Evolutionary conservation across 306 rosid species (phyloP), one percentile per base, ranked within the genome.

Genomic region (Trifolium subterraneum): DNA sequence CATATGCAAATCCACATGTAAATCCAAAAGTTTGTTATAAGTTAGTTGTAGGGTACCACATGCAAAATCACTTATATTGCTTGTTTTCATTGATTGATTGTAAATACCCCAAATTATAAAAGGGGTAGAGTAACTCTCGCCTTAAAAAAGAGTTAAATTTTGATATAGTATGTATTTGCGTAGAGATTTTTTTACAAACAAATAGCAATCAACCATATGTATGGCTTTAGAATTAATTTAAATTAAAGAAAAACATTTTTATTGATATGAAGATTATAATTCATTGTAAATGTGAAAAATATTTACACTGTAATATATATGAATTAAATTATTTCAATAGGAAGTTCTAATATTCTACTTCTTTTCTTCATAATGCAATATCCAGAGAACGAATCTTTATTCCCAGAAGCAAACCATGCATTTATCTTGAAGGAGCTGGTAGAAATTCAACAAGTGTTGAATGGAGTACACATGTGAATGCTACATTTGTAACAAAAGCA

Each of bases 341-440:
- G 3, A 15, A 19, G 1, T 54, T 10, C 1, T 20, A 54, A 54
- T 54, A 54, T 54, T 54, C 29, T 20, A 20, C 31, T 10, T 54
- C 9, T 2, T 48, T 8, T 8, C 2, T 8, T 36, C 39, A 8
- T 36, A 36, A 36, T 59, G 25, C 8, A 51, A 13, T 64, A 16
- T 68, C 14, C 81, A 84, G 85, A 22, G 81, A 84, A 36, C 19
- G 59, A 10, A 38, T 84, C 5, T 7, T 0, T 2, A 70, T 84
- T 25, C 7, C 47, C 5, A 4, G 0, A 1, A 3, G 4, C 18
- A 75, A 81, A 52, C 41, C 47, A 7, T 81, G 85, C 79, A 61
- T 81, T 51, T 81, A 70, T 66, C 83, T 84, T 18, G 77, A 84
- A 70, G 85, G 88, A 78, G 76, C 66, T 4, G 83, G 79, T 7